Base-by-base conservation (phyloP, 129 eudicot species). In the Flaveria sonorensis region DNA sequence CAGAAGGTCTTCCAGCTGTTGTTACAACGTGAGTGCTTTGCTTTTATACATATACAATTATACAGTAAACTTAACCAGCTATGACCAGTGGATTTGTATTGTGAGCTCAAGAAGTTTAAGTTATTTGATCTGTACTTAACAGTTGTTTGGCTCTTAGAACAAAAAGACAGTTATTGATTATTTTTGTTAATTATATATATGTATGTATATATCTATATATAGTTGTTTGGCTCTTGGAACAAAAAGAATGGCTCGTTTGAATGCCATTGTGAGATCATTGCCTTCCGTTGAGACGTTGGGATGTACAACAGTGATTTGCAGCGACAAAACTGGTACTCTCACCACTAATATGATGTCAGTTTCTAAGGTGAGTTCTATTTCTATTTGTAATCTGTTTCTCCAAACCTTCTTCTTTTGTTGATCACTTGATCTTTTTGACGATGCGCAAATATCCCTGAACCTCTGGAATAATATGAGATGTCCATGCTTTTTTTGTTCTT, bases 221-320 rank as follows among this genome's bases (percentile, higher is more conserved):
- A 95, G 99, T 80, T 95, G 99, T 82, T 86, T 95, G 87, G 99
- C 99, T 78, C 99, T 95, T 83, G 99, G 99, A 80, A 95, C 99
- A 53, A 95, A 91, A 76, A 81, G 97, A 78, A 95, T 95, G 99
- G 99, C 99, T 70, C 96, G 99, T 69, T 81, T 95, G 79, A 95
- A 95, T 81, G 99, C 99, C 64, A 91, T 95, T 78, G 99, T 95
- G 72, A 89, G 99, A 83, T 91, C 99, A 64, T 86, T 95, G 89
- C 99, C 99, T 63, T 95, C 99, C 21, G 99, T 95, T 23, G 99
- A 95, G 85, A 95, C 99, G 32, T 88, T 95, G 59, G 99, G 99
- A 76, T 95, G 99, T 81, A 95, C 99, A 55, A 95, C 99, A 42
- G 99, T 95, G 64, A 95, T 95, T 42, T 95, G 99, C 92, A 95